Base-by-base conservation (phyloP, 1,284 basidiomycete species). In the Phylloboletellus chloephorus region DNA sequence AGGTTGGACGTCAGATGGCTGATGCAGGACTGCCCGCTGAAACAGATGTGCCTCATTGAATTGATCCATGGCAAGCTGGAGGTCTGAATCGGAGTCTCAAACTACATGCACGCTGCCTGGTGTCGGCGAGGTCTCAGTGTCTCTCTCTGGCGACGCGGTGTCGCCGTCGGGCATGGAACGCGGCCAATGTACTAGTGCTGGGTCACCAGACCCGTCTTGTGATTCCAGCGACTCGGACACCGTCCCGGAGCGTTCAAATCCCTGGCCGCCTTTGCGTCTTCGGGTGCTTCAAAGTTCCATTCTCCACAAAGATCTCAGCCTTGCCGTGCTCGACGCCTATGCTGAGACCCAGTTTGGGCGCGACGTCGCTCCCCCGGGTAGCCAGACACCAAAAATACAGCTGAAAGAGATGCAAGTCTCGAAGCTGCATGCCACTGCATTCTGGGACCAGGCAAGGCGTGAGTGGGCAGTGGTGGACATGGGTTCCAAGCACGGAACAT, bases 361-460 rank as follows among this genome's bases (percentile, higher is more conserved):
- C 33, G 85, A 88, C 54, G 57, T 69, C 21, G 66, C 74, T 3
- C 65, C 71, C 2, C 48, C 64, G 15, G 73, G 73, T 9, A 69
- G 65, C 12, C 67, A 67, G 22, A 73, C 63, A 2, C 82, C 85
- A 10, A 71, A 77, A 31, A 68, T 88, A 38, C 76, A 86, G 32
- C 65, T 88, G 24, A 87, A 84, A 60, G 85, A 88, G 63, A 82
- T 88, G 78, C 73, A 76, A 48, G 83, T 87, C 7, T 87, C 84
- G 3, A 88, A 88, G 61, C 51, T 84, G 39, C 86, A 88, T 54
- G 81, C 84, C 7, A 83, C 79, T 3, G 67, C 73, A 1, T 88
- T 75, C 53, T 86, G 80, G 80, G 82, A 88, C 53, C 63, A 66
- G 21, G 60, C 61, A 13, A 67, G 72, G 42, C 55, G 59, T 10